Evolutionary conservation across 1,284 basidiomycete species (phyloP), one percentile per base, ranked within the genome.

Genomic region (Irpex sp.): DNA sequence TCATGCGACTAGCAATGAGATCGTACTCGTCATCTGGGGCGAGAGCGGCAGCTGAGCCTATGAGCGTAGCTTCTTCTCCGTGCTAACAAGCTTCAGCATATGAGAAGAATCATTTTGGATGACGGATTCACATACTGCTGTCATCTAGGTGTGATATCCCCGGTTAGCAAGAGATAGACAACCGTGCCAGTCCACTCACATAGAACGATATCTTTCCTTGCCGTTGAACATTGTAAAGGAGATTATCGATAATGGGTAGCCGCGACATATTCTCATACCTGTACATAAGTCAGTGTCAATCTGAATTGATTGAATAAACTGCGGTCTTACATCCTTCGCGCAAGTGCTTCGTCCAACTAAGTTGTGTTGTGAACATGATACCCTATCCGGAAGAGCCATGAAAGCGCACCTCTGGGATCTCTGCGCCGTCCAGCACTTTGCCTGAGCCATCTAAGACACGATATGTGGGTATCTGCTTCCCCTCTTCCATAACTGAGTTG

Each of bases 151-250:
- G 31, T 47, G 19, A 26, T 35, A 33, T 17, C 13, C 37, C 33
- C 26, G 61, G 49, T 8, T 63, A 69, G 69, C 64, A 62, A 17
- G 26, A 57, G 31, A 39, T 33, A 64, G 59, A 53, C 58, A 61
- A 57, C 26, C 5, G 39, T 55, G 36, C 43, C 39, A 8, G 60
- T 53, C 58, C 35, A 80, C 88, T 71, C 71, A 94, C 94, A 76
- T 96, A 96, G 77, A 97, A 97, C 4, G 92, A 93, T 69, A 96
- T 95, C 71, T 95, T 93, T 33, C 95, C 95, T 76, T 97, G 95
- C 15, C 95, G 84, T 74, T 97, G 95, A 2, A 95, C 87, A 70
- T 95, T 96, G 77, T 95, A 94, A 19, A 97, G 81, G 31, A 96
- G 81, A 67, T 89, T 95, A 77, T 97, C 95, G 71, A 97, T 80